Base-by-base conservation (phyloP, 2,329 filamentous ascomycete species). In the Pseudogymnoascus destructans region DNA sequence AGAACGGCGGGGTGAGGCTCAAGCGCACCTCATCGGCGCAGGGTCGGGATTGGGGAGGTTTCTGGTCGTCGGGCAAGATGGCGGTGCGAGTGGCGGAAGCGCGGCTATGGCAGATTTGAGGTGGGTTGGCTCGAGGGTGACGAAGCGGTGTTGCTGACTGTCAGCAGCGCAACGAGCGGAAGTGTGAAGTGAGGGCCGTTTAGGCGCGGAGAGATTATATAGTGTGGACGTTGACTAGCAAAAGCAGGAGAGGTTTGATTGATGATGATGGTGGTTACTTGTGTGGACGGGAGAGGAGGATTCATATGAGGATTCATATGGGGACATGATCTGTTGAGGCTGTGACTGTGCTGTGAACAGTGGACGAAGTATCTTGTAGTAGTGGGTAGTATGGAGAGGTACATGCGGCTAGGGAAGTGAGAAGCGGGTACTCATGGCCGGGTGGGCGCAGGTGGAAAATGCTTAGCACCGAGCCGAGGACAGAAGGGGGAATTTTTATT, bases 21-120 rank as follows among this genome's bases (percentile, higher is more conserved):
- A 49, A 27, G 23, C 42, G 42, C 42, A 49, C 42, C 42, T 49
- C 42, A 49, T 49, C 42, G 42, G 42, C 42, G 42, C 42, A 49
- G 42, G 42, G 8, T 10, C 13, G 42, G 23, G 42, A 49, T 49
- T 49, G 42, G 42, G 40, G 40, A 23, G 15, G 42, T 9, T 9
- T 21, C 27, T 27, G 23, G 23, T 27, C n/a, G 42, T 49, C 42
- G 42, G 8, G 42, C 23, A 27, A n/a, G n/a, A n/a, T 23, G 3
- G 42, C n/a, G 23, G 8, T 27, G n/a, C 42, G n/a, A 27, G 42
- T n/a, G 13, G n/a, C 42, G 42, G 42, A 49, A 49, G 42, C 42
- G 23, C 42, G 42, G 42, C 23, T 49, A n/a, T 25, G 40, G n/a
- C n/a, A 15, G 33, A 35, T 38, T 27, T 23, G 25, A 27, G 27